phyloP scores from a whole-genome alignment of 257 asterid species.

The Forsythia suspensa region DNA sequence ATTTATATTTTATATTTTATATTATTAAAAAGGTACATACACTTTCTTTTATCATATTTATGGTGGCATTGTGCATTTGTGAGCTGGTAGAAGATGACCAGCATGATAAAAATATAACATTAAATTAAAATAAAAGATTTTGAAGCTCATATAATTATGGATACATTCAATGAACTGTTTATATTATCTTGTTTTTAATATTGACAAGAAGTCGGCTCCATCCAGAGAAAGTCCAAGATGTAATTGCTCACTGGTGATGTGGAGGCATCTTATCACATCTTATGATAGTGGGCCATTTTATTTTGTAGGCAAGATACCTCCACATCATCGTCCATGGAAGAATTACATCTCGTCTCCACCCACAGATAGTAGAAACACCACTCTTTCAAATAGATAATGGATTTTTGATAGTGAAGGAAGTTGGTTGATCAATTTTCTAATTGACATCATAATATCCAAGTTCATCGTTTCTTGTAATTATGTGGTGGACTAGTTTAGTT shows the following conservation, averaged over 20 bases:
- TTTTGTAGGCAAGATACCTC: too few relatives aligned
- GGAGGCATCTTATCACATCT: too few relatives aligned
- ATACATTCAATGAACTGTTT: constrained; percentile 15
- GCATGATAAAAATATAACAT: neutral
- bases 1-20: too few relatives aligned
- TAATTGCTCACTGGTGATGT: too few relatives aligned
- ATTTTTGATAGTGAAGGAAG: neutral
- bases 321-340: too few relatives aligned
- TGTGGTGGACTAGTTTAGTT: neutral
- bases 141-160: constrained; percentile 14
- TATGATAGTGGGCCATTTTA: too few relatives aligned
- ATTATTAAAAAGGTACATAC: too few relatives aligned
- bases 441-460: neutral
- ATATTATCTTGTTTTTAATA: constrained; percentile 17
- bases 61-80: neutral
- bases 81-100: constrained; percentile 23
- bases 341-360: too few relatives aligned
- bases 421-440: constrained; percentile 4
- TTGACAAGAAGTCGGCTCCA: constrained; percentile 20
- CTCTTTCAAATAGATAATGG: neutral
- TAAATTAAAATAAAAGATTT: constrained; percentile 5
- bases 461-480: neutral
- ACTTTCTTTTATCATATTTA: too few relatives aligned
- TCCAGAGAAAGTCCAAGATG: neutral
- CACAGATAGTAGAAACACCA: too few relatives aligned